Conservation (phyloP, 2,329 filamentous ascomycete genomes). For the Cladosporium colombiae region DNA sequence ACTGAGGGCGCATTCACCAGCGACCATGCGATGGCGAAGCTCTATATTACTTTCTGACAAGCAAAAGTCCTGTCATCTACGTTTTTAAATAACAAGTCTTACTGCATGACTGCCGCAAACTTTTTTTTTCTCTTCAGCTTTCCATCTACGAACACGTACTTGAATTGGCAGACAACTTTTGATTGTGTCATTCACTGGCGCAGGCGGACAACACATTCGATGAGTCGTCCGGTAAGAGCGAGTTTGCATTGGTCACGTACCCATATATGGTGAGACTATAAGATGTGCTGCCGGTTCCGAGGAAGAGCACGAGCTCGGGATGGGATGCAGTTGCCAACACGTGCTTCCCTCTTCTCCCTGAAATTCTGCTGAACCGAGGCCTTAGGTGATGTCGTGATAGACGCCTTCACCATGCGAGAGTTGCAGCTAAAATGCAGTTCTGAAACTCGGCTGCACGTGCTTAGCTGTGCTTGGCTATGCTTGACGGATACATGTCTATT, state of each 20-base stretch:
- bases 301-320: not conserved
- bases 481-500: not conserved
- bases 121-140: too few species aligned
- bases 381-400: not conserved
- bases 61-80: too few species aligned
- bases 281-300: not conserved
- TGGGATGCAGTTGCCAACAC: not conserved
- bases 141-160: too few species aligned
- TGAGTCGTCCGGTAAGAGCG: not conserved
- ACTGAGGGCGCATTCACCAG: too few species aligned
- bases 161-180: not conserved
- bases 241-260: not conserved
- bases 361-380: not conserved
- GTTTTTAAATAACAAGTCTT: too few species aligned
- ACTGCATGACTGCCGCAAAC: too few species aligned
- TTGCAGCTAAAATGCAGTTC: not conserved
- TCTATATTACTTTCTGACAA: too few species aligned
- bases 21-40: too few species aligned
- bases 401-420: not conserved
- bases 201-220: not conserved
- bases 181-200: not conserved
- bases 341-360: not conserved
- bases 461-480: not conserved
- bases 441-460: not conserved
- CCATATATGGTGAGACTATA: not conserved